A percentile compares a stretch with the other conserved stretches of the same genome.
Conservation (phyloP, 1,284 basidiomycete species). For the Mycena citricolor region DNA sequence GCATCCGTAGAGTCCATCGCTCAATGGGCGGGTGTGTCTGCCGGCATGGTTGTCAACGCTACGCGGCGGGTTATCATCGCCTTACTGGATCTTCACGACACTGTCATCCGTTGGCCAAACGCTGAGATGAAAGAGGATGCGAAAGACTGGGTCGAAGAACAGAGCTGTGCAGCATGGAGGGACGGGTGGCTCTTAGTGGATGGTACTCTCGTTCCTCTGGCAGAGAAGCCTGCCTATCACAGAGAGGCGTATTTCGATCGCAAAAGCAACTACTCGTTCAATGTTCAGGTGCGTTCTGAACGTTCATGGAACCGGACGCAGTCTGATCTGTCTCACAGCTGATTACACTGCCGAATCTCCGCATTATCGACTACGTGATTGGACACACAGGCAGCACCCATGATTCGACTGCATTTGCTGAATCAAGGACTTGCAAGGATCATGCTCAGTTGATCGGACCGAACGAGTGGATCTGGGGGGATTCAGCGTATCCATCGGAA, state of each 20-base stretch:
- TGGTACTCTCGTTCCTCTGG: conserved; percentile 37
- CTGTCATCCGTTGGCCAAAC: conserved; percentile 5
- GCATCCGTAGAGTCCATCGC: conserved; percentile 27
- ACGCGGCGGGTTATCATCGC: conserved; percentile 24
- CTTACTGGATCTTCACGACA: conserved; percentile 4
- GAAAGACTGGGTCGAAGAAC: conserved; percentile 31
- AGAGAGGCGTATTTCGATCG: conserved; percentile 37
- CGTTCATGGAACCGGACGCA: too few species aligned
- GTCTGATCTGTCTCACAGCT: conserved; percentile 14
- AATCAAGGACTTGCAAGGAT: conserved; percentile 19
- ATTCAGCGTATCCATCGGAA: conserved; percentile 35
- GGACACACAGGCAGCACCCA: conserved; percentile 30
- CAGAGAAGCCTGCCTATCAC: conserved; percentile 29
- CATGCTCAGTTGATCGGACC: conserved; percentile 25
- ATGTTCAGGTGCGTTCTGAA: conserved; percentile 33
- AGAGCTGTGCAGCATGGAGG: conserved; percentile 33
- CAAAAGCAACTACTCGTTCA: conserved; percentile 38
- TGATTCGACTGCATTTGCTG: conserved; percentile 19
- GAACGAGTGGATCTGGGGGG: conserved; percentile 35
- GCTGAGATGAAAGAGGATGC: conserved; percentile 25
- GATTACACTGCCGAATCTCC: conserved; percentile 30
- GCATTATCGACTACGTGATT: conserved; percentile 31
- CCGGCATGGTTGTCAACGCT: conserved; percentile 30
- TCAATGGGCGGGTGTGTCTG: conserved; percentile 29
- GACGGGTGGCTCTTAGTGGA: conserved; percentile 38